Percentiles rank a stretch among this genome's conserved stretches.
phyloP scores from a whole-genome alignment of 176 grass and related monocot species.

The Secale cereale region DNA sequence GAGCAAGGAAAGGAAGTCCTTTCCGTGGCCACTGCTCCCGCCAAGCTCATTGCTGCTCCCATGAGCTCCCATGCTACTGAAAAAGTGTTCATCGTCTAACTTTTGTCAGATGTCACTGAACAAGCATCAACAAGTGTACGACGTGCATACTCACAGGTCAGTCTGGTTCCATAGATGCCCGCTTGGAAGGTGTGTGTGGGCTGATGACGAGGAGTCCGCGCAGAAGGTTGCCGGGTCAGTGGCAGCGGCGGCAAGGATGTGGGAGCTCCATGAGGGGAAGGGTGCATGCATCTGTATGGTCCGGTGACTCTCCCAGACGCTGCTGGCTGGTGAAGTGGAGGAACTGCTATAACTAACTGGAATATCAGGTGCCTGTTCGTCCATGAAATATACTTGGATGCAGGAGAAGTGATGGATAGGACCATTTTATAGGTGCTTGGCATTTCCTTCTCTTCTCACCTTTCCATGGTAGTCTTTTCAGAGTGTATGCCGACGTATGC shows the following conservation, averaged over 20 bases:
- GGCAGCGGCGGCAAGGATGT: conserved; percentile 12
- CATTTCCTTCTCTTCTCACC: neutral
- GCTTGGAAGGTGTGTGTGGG: conserved; percentile 15
- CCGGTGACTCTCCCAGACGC: conserved; percentile 22
- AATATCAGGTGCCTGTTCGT: conserved; percentile 12
- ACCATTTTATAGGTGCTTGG: conserved; percentile 27
- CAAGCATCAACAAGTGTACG: neutral
- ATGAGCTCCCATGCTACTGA: conserved; percentile 31
- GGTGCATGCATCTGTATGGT: conserved; percentile 6
- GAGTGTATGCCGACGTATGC: conserved; percentile 8
- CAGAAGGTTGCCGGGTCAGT: conserved; percentile 17
- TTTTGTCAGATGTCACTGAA: neutral
- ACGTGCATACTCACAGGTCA: conserved; percentile 47
- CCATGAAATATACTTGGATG: conserved; percentile 33
- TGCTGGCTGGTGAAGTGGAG: conserved; percentile 11
- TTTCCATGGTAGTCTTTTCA: neutral
- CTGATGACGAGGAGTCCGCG: conserved; percentile 1
- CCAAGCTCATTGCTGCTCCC: neutral
- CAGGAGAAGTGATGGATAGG: conserved; percentile 11
- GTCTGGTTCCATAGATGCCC: conserved; percentile 49
- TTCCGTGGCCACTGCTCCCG: conserved; percentile 4
- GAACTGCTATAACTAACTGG: conserved; percentile 20
- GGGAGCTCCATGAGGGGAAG: conserved; percentile 23
- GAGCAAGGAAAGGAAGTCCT: conserved; percentile 50
- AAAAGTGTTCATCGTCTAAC: neutral